phyloP scores from a whole-genome alignment of 1,284 basidiomycete genomes.

The Papiliotrema terrestris region DNA sequence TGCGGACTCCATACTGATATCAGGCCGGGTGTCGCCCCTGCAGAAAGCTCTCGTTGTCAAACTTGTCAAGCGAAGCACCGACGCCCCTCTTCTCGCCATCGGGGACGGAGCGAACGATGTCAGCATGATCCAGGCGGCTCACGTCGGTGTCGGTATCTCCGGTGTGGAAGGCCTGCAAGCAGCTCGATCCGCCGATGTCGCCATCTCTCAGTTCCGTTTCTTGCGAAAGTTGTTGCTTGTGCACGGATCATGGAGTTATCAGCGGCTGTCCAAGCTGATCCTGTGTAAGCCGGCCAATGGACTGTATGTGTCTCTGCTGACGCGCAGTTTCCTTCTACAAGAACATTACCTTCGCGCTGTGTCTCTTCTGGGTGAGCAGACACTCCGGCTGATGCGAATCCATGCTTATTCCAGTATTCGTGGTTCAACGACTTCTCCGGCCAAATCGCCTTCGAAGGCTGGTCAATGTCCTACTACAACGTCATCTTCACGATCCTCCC shows the following conservation, averaged over 20 bases:
- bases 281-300: slow-evolving; percentile 63
- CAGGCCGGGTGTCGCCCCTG: slow-evolving; percentile 92
- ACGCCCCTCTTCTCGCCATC: slow-evolving; percentile 88
- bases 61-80: slow-evolving; percentile 94
- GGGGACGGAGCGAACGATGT: slow-evolving; percentile 63
- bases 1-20: slow-evolving; percentile 3
- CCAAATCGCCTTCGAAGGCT: slow-evolving; percentile 96
- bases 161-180: slow-evolving; percentile 98
- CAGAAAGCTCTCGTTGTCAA: slow-evolving; percentile 99
- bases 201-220: slow-evolving; percentile 97
- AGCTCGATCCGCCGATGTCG: slow-evolving; percentile 91
- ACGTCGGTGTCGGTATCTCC: slow-evolving; percentile 89
- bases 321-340: slow-evolving; percentile 86
- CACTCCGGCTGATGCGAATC: neutral
- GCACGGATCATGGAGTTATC: slow-evolving; percentile 98
- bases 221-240: slow-evolving; percentile 93
- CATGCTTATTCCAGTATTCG: slow-evolving; percentile 64
- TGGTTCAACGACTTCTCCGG: slow-evolving; percentile 99
- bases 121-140: slow-evolving; percentile 60
- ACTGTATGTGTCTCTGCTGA: slow-evolving; percentile 5
- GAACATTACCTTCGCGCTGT: slow-evolving; percentile 97
- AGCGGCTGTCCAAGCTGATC: slow-evolving; percentile 89
- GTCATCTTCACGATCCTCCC: slow-evolving; percentile 92
- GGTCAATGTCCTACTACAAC: slow-evolving; percentile 93
- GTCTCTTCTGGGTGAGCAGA: slow-evolving; percentile 79